Evolutionary conservation across 2,329 filamentous ascomycete species (phyloP).

Genomic region (Fusarium tupiense): DNA sequence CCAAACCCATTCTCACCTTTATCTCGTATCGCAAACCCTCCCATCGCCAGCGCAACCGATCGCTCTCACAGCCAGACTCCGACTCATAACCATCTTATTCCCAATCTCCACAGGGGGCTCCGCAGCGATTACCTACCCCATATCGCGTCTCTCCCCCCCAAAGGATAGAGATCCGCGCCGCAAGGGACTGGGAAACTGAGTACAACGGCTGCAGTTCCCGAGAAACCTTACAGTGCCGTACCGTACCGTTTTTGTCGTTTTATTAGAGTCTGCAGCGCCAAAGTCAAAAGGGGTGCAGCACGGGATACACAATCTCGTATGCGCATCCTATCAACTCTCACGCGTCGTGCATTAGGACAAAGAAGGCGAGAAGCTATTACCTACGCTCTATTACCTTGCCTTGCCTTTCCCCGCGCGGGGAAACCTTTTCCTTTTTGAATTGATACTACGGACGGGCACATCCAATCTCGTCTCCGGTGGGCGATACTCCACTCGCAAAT

Average conservation of each 20-base stretch:
- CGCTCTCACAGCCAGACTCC: neutral
- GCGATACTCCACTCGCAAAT: constrained; percentile 12
- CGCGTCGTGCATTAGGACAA: constrained; percentile 8
- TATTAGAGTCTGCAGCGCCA: neutral
- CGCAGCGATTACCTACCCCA: constrained; percentile 31
- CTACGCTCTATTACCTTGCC: constrained; percentile 1
- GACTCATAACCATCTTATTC: constrained; percentile 14
- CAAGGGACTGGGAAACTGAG: neutral
- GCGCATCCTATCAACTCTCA: constrained; percentile 8
- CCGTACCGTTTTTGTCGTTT: neutral
- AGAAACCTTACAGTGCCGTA: neutral
- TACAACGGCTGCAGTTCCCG: neutral
- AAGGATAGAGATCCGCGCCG: constrained; percentile 23
- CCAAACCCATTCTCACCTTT: constrained; percentile 7
- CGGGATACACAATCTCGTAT: neutral
- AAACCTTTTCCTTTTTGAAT: neutral
- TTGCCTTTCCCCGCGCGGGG: neutral
- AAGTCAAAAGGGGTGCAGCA: neutral
- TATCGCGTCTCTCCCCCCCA: constrained; percentile 11
- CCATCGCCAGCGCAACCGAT: neutral
- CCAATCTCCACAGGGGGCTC: constrained; percentile 30
- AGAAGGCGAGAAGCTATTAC: neutral
- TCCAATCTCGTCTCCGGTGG: constrained; percentile 4
- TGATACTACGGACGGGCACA: neutral
- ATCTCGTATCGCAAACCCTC: neutral